Conservation (phyloP, 2,329 filamentous ascomycete species). For the Penicillium sp. region DNA sequence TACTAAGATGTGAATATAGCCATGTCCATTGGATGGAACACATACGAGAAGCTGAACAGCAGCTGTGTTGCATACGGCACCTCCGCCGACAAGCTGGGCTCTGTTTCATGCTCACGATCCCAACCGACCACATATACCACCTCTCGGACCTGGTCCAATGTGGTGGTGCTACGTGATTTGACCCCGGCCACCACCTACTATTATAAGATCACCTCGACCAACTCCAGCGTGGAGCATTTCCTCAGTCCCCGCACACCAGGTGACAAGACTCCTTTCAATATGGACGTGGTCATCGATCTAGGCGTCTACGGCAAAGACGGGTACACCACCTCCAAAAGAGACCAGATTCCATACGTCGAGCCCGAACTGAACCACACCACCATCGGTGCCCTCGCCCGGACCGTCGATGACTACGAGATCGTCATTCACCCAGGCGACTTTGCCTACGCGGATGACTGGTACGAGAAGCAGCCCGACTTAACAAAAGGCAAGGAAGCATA, state of each 20-base stretch:
- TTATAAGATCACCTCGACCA: slow-evolving; percentile 55
- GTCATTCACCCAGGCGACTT: slow-evolving; percentile 44
- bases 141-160: slow-evolving; percentile 52
- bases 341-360: slow-evolving; percentile 47
- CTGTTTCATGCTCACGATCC: slow-evolving; percentile 42
- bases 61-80: slow-evolving; percentile 52
- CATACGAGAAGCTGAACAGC: slow-evolving; percentile 45
- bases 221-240: slow-evolving; percentile 52
- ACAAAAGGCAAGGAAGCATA: slow-evolving; percentile 50
- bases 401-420: slow-evolving; percentile 53
- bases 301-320: slow-evolving; percentile 53
- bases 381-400: slow-evolving; percentile 51
- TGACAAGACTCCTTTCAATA: slow-evolving; percentile 51
- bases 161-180: slow-evolving; percentile 46
- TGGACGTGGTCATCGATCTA: slow-evolving; percentile 52
- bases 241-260: slow-evolving; percentile 51
- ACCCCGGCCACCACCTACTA: slow-evolving; percentile 54
- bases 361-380: slow-evolving; percentile 56
- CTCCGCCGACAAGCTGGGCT: slow-evolving; percentile 37
- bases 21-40: slow-evolving; percentile 55
- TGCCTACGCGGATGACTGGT: slow-evolving; percentile 57
- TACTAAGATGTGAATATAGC: slow-evolving; percentile 29
- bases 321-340: slow-evolving; percentile 49
- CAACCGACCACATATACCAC: slow-evolving; percentile 48
- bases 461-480: slow-evolving; percentile 44